Conservation (phyloP, 768 basidiomycete species). For the Gyrodon lividus region DNA sequence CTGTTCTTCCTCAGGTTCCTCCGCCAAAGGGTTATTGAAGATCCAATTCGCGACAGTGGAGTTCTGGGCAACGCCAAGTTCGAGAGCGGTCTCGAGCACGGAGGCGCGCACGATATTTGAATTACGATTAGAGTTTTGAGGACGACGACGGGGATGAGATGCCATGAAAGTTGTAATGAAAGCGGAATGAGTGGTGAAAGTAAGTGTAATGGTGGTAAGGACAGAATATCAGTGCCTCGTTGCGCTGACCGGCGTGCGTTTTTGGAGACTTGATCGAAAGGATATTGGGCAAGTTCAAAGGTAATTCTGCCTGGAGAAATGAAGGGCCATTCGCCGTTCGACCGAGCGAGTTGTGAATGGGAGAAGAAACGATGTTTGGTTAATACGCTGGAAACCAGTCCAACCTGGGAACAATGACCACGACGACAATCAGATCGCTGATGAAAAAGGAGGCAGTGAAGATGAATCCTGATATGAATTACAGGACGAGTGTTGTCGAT, state of each 20-base stretch:
- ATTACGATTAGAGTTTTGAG: conserved; percentile 39
- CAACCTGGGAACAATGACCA: conserved; percentile 1
- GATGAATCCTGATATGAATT: neutral
- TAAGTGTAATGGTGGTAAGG: conserved; percentile 4
- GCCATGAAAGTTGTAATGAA: conserved; percentile 20
- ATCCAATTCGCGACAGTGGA: conserved; percentile 68
- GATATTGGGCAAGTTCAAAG: conserved; percentile 10
- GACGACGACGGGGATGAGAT: conserved; percentile 29
- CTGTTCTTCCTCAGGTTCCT: conserved; percentile 51
- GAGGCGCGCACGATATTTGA: conserved; percentile 67
- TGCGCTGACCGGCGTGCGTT: conserved; percentile 5
- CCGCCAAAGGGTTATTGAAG: conserved; percentile 59
- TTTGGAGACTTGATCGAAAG: conserved; percentile 12
- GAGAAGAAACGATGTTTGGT: conserved; percentile 8
- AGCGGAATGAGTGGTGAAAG: conserved; percentile 15
- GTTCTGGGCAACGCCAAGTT: conserved; percentile 62
- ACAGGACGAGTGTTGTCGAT: neutral
- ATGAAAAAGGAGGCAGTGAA: neutral
- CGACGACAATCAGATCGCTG: conserved; percentile 1
- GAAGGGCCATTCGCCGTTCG: conserved; percentile 26
- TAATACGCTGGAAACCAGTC: conserved; percentile 14
- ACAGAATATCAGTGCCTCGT: conserved; percentile 1
- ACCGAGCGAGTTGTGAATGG: conserved; percentile 1
- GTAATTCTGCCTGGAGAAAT: neutral
- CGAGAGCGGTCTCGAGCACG: conserved; percentile 69